A percentile compares a stretch with the other conserved stretches of the same genome.
Conservation (phyloP, 176 grass and related monocot species). For the Neostapfia colusana region DNA sequence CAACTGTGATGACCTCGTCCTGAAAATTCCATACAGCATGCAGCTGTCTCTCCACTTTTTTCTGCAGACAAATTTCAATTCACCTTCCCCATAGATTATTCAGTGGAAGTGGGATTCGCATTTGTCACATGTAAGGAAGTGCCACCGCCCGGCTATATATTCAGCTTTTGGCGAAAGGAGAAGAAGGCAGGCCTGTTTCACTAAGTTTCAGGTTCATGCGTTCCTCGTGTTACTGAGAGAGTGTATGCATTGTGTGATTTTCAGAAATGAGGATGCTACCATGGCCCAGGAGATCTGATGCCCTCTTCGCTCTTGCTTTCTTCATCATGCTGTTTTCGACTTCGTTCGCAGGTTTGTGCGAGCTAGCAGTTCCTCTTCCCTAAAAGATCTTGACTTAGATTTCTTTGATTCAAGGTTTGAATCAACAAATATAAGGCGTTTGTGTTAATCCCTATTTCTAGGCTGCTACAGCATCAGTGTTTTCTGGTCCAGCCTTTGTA, state of each 20-base stretch:
- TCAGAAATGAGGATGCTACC: slow-evolving; percentile 21
- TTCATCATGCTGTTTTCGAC: slow-evolving; percentile 22
- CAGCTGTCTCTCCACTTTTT: slow-evolving; percentile 9
- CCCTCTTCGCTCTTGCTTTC: slow-evolving; percentile 24
- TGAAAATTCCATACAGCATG: slow-evolving; percentile 41
- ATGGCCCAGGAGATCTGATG: slow-evolving; percentile 11
- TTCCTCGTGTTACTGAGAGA: slow-evolving; percentile 25
- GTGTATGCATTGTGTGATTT: slow-evolving; percentile 16
- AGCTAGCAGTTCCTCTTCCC: not conserved
- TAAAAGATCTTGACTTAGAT: not conserved
- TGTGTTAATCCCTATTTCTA: not conserved
- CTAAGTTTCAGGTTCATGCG: slow-evolving; percentile 25
- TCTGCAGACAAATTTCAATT: not conserved
- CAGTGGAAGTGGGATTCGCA: slow-evolving; percentile 21
- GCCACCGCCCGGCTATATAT: slow-evolving; percentile 35
- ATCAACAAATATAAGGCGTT: not conserved
- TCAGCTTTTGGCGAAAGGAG: not conserved
- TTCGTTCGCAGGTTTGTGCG: slow-evolving; percentile 32
- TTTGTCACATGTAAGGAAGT: slow-evolving; percentile 29
- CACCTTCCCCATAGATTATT: slow-evolving; percentile 8
- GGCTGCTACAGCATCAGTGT: not conserved
- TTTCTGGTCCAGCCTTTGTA: not conserved
- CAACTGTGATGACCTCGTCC: slow-evolving; percentile 9
- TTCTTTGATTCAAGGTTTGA: not conserved
- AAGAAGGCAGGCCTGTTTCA: slow-evolving; percentile 24